Base-by-base conservation (phyloP, 83 land plant genomes). In the Picea engelmannii region DNA sequence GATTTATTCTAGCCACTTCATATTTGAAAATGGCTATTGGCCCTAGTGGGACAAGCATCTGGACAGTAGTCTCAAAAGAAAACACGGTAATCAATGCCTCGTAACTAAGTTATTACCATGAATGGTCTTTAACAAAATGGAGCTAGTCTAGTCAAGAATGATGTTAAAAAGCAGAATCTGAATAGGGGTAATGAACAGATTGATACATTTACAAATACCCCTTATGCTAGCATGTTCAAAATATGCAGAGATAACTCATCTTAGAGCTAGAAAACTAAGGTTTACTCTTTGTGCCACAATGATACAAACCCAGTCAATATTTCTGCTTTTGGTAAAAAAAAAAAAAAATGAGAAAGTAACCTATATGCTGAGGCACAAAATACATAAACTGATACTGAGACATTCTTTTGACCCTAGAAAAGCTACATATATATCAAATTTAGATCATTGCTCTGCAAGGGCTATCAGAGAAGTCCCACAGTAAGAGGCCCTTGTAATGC, bases 301-400 rank as follows among this genome's bases (percentile, higher is more conserved):
- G 38, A 76, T 76, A 11, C 78, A 76, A 8, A 6, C 13, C 27
- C 27, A 27, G 78, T 55, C 55, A 76, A 74, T 76, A 31, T 76
- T 76, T 55, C 20, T 76, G 38, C 38, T 20, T 76, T 76, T 25
- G 35, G 78, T 18, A 23, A 76, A 23, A 76, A 21, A 52, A 6
- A 58, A 75, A 52, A 6, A 58, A 75, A 75, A 75, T 52, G 24
- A 59, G 6, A 75, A 49, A 49, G 78, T 23, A 55, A 6, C 17
- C 78, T 55, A 76, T 24, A 52, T 18, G 62, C 31, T 55, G 25
- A 61, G 58, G 55, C 17, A 76, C 21, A 70, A 76, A 76, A n/a
- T 11, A 44, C 5, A 74, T 13, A 55, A 76, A 76, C 58, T 52
- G 59, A 55, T 24, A 27, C 59, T 76, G 62, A 75, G 59, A 76